Conservation (phyloP, 208 protist genomes). For the Giardia duodenalis region DNA sequence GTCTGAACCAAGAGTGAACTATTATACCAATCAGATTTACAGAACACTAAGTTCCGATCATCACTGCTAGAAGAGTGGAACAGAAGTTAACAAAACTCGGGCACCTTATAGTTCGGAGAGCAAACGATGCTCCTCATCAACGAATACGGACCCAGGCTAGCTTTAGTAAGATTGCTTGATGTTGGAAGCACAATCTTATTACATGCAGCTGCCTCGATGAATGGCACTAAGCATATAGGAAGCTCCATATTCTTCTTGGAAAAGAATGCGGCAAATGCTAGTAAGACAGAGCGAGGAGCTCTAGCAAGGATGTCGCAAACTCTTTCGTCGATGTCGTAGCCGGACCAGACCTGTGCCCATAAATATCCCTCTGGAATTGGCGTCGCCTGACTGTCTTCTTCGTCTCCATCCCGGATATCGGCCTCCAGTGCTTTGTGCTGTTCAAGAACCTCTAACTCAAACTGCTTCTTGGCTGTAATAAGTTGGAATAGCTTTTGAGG, state of each 20-base stretch:
- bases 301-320: not conserved
- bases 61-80: no score
- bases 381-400: no score
- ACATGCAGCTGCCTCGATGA: not conserved
- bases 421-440: not conserved
- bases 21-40: no score
- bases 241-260: not conserved
- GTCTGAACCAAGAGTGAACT: no score
- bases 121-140: no score
- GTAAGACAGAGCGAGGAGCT: not conserved
- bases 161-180: no score
- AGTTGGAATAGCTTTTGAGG: not conserved
- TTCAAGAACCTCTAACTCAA: not conserved
- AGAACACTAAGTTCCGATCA: no score
- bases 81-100: no score
- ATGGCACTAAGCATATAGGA: not conserved
- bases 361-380: not conserved
- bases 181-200: not conserved
- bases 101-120: no score
- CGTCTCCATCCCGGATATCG: not conserved
- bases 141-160: no score
- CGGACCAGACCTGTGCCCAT: not conserved
- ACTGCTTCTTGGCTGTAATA: not conserved
- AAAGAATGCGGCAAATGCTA: not conserved
- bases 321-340: not conserved